Evolutionary conservation across 2,329 filamentous ascomycete species (phyloP), one percentile per base, ranked within the genome.

Genomic region (Alternaria metachromatica): DNA sequence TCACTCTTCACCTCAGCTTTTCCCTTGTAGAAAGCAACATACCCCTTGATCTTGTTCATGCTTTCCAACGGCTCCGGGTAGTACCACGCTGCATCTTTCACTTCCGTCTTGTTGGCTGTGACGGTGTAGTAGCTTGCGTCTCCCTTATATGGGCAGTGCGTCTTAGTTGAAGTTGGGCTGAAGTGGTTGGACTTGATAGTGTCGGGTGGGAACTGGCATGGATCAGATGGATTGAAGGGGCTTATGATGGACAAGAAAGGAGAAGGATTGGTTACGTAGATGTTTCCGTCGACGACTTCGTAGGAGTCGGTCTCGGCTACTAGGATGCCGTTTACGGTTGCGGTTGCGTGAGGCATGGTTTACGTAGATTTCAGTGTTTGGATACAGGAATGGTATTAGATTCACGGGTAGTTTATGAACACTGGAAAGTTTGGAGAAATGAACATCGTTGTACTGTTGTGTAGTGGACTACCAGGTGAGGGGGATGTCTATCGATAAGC

Each of bases 81-180:
- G 67, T 85, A 88, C 87, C 87, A 89, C 0, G 86, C 87, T 3
- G 84, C 86, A 64, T 89, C 86, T 37, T 83, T 78, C 20, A 87
- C 63, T 55, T 83, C 82, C 6, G 80, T 80, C 43, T 82, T 85
- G 55, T 84, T 83, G 10, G 84, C 80, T 11, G 80, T 83, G 59
- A 89, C 76, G 21, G 82, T 85, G 73, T 88, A 88, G 73, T 89
- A 89, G 46, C 80, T 84, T 5, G 87, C 86, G 28, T 83, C 80
- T 3, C 87, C 87, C 73, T 88, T 89, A 86, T 86, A 88, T 0
- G 83, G 82, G 60, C 87, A 89, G 53, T 80, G 76, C 0, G 86
- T 87, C 45, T 79, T 80, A 11, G 83, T 81, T 13, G 81, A 76
- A 7, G 85, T 85, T 18, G 80, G 76, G 44, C 73, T 77, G 64